Evolutionary conservation across 495 filamentous ascomycete species (phyloP), one percentile per base, ranked within the genome.

Genomic region (Venustampulla echinocandica): DNA sequence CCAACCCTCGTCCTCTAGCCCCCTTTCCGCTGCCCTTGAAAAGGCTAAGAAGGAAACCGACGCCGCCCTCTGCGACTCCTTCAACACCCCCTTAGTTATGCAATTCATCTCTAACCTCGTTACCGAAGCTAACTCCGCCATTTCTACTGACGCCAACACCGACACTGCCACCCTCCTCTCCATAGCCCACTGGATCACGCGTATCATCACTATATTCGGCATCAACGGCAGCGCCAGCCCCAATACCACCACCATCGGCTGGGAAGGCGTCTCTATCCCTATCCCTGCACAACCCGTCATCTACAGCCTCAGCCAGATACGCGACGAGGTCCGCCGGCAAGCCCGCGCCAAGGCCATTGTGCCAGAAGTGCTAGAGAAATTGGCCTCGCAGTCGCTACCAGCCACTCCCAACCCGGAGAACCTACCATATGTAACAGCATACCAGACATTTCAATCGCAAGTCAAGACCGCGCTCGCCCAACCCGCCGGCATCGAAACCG

Each of bases 31-130:
- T 0, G 63, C 66, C 24, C 67, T 95, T 7, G 73, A 81, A 33
- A 66, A 76, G 25, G 74, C 84, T 4, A 79, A 92, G 63, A 60
- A 63, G 10, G 74, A 81, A 1, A 68, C 89, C 5, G 61, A 87
- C 46, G 64, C 70, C 10, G 81, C 82, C 0, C 72, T 98, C 11
- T 76, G 72, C 61, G 87, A 97, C 64, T 95, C 88, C 0, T 96
- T 98, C 67, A 77, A 97, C 56, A 98, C 92, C 0, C 75, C 82
- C 10, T 64, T 65, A 20, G 86, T 79, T 2, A 87, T 98, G 84
- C 69, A 71, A 21, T 59, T 76, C 11, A 80, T 98, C 43, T 78
- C 77, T 2, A 74, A 82, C 34, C 71, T 96, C 9, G 81, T 97
- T 47, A 75, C 76, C 4, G 73, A 82, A 39, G 78, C 79, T 46